Evolutionary conservation across 352 stramenopile genomes (phyloP), one percentile per base, ranked within the genome.

Genomic region (Pythium coloratum): DNA sequence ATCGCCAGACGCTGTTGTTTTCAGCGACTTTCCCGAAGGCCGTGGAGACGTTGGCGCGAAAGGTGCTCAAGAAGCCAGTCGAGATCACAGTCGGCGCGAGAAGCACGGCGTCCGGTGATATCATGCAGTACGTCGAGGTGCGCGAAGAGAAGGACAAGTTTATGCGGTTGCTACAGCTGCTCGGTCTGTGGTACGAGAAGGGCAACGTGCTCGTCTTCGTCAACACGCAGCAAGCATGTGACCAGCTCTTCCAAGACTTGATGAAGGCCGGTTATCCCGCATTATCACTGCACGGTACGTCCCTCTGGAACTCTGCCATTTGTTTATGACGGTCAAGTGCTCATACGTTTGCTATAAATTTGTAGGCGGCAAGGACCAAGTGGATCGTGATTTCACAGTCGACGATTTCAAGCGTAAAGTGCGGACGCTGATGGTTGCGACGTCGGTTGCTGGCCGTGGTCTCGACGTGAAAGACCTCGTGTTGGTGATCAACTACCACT

Each of bases 401-500:
- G 91, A 96, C 55, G 98, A 99, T 70, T 99, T 99, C 76, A 99
- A 99, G 86, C 82, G 93, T 14, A 96, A 97, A 77, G 83, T 96
- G 50, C 80, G 90, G 32, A 97, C 92, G 32, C 69, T 98, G 20
- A 97, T 98, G 90, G 89, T 98, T 16, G 90, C 97, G 32, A 99
- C 98, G 10, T 96, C 86, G 40, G 97, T 99, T 46, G 98, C 97
- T 64, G 97, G 94, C 53, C 89, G 98, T 57, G 98, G 98, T 63
- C 86, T 99, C 46, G 98, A 99, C 72, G 98, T 99, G 36, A 97
- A 98, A 51, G 95, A 98, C 57, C 90, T 99, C 59, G 83, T 96
- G 40, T 97, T 98, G 68, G 98, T 99, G 34, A 98, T 99, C 71
- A 99, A 99, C 82, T 99, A 99, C 72, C 97, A 98, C 55, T 98